phyloP scores from a whole-genome alignment of 495 filamentous ascomycete genomes.

The Pyronema domesticum region DNA sequence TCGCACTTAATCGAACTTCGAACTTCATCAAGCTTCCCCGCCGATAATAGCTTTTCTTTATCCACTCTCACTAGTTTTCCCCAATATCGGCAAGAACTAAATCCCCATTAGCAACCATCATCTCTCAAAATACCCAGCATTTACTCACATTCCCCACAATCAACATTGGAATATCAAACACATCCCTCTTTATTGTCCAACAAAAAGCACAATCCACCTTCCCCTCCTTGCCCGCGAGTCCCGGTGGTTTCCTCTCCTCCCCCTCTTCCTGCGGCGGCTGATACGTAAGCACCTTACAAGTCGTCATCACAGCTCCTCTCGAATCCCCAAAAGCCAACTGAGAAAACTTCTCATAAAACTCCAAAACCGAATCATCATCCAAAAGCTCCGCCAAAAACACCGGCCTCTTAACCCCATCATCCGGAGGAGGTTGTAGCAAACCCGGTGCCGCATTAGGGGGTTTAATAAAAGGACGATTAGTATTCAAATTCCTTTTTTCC shows the following conservation, averaged over 20 bases:
- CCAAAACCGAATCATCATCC: slow-evolving; percentile 79
- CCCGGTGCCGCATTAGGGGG: neutral
- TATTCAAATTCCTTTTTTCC: slow-evolving; percentile 72
- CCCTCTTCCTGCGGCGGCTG: slow-evolving; percentile 28
- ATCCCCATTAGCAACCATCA: neutral
- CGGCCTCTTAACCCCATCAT: slow-evolving; percentile 35
- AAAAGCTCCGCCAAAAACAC: slow-evolving; percentile 83
- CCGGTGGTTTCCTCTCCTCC: slow-evolving; percentile 27
- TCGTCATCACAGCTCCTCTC: slow-evolving; percentile 60
- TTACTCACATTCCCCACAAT: slow-evolving; percentile 86
- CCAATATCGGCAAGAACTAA: slow-evolving; percentile 3
- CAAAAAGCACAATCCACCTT: slow-evolving; percentile 87
- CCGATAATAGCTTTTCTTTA: neutral
- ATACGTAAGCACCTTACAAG: slow-evolving; percentile 81
- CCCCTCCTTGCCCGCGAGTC: slow-evolving; percentile 64
- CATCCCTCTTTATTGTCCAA: slow-evolving; percentile 91
- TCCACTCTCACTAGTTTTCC: slow-evolving; percentile 3
- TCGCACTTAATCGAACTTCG: too few species aligned
- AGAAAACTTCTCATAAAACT: slow-evolving; percentile 93
- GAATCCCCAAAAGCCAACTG: slow-evolving; percentile 79
- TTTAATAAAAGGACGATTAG: slow-evolving; percentile 39
- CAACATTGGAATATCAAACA: slow-evolving; percentile 97
- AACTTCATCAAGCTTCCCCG: too few species aligned
- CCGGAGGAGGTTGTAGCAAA: neutral
- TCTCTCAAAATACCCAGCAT: neutral